phyloP scores from a whole-genome alignment of 2,329 filamentous ascomycete genomes.

The Lasiodiplodia citricola region DNA sequence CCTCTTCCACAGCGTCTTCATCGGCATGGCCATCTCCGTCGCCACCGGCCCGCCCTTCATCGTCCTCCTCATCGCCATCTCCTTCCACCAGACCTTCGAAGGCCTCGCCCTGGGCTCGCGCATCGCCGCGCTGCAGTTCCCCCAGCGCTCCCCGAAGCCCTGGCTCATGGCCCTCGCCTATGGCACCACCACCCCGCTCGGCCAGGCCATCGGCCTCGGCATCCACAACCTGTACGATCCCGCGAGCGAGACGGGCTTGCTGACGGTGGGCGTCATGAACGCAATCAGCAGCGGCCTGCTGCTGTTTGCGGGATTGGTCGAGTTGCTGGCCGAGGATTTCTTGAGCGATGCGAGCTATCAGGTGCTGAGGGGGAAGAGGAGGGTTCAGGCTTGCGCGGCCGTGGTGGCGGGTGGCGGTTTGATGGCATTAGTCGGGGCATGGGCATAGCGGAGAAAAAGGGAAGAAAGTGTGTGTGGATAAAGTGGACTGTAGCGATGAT shows the following conservation, averaged over 20 bases:
- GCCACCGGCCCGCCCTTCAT: constrained; percentile 69
- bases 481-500: too few species aligned
- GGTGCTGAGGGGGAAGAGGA: constrained; percentile 60
- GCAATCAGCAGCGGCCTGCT: constrained; percentile 55
- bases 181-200: constrained; percentile 61
- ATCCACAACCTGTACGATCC: constrained; percentile 60
- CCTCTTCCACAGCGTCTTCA: constrained; percentile 78
- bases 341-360: constrained; percentile 69
- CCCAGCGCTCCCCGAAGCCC: constrained; percentile 73
- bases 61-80: constrained; percentile 70
- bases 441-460: constrained; percentile 51
- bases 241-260: constrained; percentile 52
- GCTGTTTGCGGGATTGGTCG: constrained; percentile 57
- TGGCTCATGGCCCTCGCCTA: constrained; percentile 72
- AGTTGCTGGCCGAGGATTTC: constrained; percentile 58
- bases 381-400: constrained; percentile 66
- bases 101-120: constrained; percentile 73
- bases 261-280: constrained; percentile 59
- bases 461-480: too few species aligned
- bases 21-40: constrained; percentile 74
- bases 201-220: constrained; percentile 55
- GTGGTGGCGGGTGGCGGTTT: constrained; percentile 65
- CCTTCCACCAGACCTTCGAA: constrained; percentile 74
- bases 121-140: constrained; percentile 73
- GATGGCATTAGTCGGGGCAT: constrained; percentile 72